Conservation (phyloP, 805 yeast genomes). For the Blastobotrys robertii region DNA sequence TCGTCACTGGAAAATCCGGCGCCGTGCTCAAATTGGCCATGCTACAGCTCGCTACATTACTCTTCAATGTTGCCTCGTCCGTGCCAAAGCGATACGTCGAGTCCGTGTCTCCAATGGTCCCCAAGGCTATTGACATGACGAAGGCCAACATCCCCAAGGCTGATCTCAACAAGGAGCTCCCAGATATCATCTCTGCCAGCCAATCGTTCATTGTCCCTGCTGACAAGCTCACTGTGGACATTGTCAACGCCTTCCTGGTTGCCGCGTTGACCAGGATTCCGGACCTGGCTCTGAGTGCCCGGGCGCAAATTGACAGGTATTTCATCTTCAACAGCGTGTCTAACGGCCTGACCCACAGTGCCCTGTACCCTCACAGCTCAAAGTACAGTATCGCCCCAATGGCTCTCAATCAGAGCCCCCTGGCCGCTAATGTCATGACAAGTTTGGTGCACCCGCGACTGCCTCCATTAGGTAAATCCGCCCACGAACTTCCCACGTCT, state of each 20-base stretch:
- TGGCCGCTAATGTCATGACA: too few relatives aligned
- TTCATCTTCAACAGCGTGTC: slow-evolving; percentile 27
- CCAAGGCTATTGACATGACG: slow-evolving; percentile 1
- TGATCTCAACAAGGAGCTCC: slow-evolving; percentile 15
- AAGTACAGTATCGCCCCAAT: slow-evolving; percentile 63
- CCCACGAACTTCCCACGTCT: slow-evolving; percentile 2
- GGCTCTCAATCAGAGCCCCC: slow-evolving; percentile 32
- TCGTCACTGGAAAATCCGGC: background rate
- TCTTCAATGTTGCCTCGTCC: slow-evolving; percentile 1
- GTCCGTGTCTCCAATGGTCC: slow-evolving; percentile 5
- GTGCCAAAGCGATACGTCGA: slow-evolving; percentile 5
- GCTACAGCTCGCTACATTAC: slow-evolving; percentile 5
- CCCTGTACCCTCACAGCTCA: slow-evolving; percentile 54
- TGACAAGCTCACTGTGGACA: background rate
- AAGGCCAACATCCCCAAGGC: slow-evolving; percentile 2
- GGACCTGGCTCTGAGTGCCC: slow-evolving; percentile 51
- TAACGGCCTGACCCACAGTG: slow-evolving; percentile 35
- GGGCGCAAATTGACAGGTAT: slow-evolving; percentile 46
- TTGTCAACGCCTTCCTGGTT: slow-evolving; percentile 39
- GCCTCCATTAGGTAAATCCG: slow-evolving; percentile 34
- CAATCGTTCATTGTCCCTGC: slow-evolving; percentile 4
- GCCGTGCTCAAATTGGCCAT: slow-evolving; percentile 4
- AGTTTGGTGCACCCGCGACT: slow-evolving; percentile 60
- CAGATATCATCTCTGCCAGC: slow-evolving; percentile 11
- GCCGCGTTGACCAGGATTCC: slow-evolving; percentile 38